Conservation (phyloP, 495 filamentous ascomycete genomes). For the Neurospora sp. region DNA sequence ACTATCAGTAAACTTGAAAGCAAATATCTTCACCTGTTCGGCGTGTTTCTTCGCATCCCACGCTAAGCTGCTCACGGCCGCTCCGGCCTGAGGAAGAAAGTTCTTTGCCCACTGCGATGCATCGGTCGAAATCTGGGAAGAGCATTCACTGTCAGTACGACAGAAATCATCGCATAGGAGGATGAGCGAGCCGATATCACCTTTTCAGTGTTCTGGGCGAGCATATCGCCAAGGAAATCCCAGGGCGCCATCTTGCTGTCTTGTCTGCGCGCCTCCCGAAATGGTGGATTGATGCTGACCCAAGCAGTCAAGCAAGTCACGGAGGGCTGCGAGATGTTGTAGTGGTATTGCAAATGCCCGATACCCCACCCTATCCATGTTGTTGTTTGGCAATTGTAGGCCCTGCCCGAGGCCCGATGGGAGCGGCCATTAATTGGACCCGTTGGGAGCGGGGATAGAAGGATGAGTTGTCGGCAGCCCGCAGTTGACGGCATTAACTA, state of each 20-base stretch:
- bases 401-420: no score
- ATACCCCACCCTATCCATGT: no score
- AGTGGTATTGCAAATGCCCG: not conserved
- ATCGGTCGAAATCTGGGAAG: not conserved
- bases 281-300: not conserved
- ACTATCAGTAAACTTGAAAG: not conserved
- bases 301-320: not conserved
- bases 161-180: not conserved
- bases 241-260: not conserved
- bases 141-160: not conserved
- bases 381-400: no score
- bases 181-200: not conserved
- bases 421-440: no score
- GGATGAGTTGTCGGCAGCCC: not conserved
- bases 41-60: not conserved
- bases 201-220: not conserved
- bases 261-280: not conserved
- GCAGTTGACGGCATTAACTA: no score
- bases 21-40: not conserved
- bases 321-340: not conserved
- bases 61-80: not conserved
- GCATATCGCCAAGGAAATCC: not conserved
- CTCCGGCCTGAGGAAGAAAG: not conserved
- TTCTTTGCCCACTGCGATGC: not conserved
- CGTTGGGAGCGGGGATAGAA: no score